These are phyloP conservation scores for Posidonia oceanica DNA, from an alignment of 116 monocot genomes.

Conservation along the genomic window DNA sequence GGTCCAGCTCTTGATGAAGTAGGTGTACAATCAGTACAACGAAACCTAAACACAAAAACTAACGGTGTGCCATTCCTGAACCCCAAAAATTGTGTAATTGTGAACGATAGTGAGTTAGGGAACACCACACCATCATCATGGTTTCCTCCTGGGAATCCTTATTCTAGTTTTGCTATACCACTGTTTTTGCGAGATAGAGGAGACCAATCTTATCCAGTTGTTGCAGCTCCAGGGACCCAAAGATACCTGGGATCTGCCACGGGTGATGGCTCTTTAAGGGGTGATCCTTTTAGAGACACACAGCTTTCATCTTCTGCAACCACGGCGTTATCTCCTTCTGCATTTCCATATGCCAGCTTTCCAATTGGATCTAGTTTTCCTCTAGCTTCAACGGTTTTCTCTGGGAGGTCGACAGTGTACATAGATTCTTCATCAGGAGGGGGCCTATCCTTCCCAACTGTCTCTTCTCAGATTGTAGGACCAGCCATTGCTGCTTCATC, in stretches of 20 bases:
- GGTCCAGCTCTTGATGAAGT: conserved; percentile 62
- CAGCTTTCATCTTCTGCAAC: conserved; percentile 73
- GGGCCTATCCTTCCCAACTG: conserved; percentile 33
- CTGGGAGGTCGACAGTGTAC: conserved; percentile 35
- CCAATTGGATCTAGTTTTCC: conserved; percentile 59
- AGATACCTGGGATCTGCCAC: conserved; percentile 37
- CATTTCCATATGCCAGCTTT: conserved; percentile 61
- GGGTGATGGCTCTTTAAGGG: conserved; percentile 19
- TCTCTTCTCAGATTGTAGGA: conserved; percentile 45
- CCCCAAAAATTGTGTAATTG: conserved; percentile 40
- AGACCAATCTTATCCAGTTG: conserved; percentile 57
- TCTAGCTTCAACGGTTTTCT: conserved; percentile 42
- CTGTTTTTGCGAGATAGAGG: conserved; percentile 55
- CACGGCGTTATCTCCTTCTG: conserved; percentile 40
- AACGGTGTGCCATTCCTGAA: conserved; percentile 27
- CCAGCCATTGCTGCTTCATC: conserved; percentile 31
- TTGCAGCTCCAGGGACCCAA: conserved; percentile 41
- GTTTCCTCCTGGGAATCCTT: conserved; percentile 54
- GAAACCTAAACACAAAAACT: conserved; percentile 23
- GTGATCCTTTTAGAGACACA: conserved; percentile 49
- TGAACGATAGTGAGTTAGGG: conserved; percentile 65
- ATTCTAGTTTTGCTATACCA: conserved; percentile 51
- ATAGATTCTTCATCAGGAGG: conserved; percentile 38
- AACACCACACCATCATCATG: conserved; percentile 40
- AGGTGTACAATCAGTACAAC: conserved; percentile 19